A percentile compares a stretch with the other conserved stretches of the same genome.
Conservation (phyloP, 306 rosid genomes). For the Quercus mongolica region DNA sequence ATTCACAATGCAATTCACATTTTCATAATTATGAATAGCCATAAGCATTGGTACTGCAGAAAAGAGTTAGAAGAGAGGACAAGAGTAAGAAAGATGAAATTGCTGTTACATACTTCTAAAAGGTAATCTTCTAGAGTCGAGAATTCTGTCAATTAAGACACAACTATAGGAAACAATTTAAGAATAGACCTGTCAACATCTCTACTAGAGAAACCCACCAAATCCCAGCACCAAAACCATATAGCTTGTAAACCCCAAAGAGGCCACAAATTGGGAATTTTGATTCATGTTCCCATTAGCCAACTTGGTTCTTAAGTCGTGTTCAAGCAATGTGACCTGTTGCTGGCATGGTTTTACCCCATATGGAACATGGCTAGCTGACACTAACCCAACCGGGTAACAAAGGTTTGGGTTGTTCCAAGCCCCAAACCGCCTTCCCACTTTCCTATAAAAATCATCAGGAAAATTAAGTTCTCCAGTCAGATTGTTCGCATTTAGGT, state of each 20-base stretch:
- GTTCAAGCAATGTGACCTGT: slow-evolving; percentile 39
- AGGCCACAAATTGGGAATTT: slow-evolving; percentile 30
- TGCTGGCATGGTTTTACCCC: slow-evolving; percentile 78
- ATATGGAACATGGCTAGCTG: slow-evolving; percentile 43
- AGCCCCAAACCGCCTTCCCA: slow-evolving; percentile 88
- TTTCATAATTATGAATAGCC: no score
- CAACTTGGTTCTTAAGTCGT: slow-evolving; percentile 26
- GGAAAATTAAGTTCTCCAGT: slow-evolving; percentile 69
- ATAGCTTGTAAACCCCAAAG: slow-evolving; percentile 41
- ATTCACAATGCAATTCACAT: no score
- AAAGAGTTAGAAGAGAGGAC: slow-evolving; percentile 8
- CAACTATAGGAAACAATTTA: slow-evolving; percentile 18
- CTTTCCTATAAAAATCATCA: slow-evolving; percentile 49
- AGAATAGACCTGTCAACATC: slow-evolving; percentile 28
- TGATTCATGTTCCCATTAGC: slow-evolving; percentile 20
- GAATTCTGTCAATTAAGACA: slow-evolving; percentile 10
- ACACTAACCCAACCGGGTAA: slow-evolving; percentile 39
- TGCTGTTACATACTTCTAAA: slow-evolving; percentile 10
- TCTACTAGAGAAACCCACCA: slow-evolving; percentile 39
- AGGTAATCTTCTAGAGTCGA: slow-evolving; percentile 19
- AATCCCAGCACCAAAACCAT: slow-evolving; percentile 27
- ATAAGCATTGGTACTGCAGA: no score
- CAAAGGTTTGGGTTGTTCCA: slow-evolving; percentile 84
- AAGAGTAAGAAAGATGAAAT: slow-evolving; percentile 20
- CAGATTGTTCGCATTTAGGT: slow-evolving; percentile 74